Conservation (phyloP, 495 filamentous ascomycete species). For the Aspergillus campestris region DNA sequence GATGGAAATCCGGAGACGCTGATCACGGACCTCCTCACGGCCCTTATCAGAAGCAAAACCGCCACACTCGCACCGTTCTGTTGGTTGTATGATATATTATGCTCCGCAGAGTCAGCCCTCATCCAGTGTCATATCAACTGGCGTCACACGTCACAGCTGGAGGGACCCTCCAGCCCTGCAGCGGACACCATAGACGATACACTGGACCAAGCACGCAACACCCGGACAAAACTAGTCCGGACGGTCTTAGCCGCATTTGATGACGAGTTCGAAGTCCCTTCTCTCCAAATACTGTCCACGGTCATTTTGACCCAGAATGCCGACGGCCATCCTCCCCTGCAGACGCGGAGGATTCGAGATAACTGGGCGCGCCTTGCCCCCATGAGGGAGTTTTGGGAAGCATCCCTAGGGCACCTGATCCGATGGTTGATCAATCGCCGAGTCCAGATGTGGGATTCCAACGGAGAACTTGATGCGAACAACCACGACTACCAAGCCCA, state of each 20-base stretch:
- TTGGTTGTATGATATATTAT: slow-evolving; percentile 14
- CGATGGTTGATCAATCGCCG: slow-evolving; percentile 22
- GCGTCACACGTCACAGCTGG: slow-evolving; percentile 15
- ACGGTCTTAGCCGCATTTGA: slow-evolving; percentile 17
- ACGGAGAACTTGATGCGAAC: slow-evolving; percentile 19
- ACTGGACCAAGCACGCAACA: slow-evolving; percentile 11
- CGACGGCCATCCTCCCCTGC: slow-evolving; percentile 8
- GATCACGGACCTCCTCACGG: slow-evolving; percentile 14
- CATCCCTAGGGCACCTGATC: slow-evolving; percentile 10
- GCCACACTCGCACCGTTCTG: slow-evolving; percentile 13
- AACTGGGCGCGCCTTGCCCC: slow-evolving; percentile 10
- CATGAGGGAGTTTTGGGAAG: slow-evolving; percentile 9
- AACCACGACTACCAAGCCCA: slow-evolving; percentile 21
- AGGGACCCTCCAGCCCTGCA: slow-evolving; percentile 9
- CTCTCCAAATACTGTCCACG: slow-evolving; percentile 14
- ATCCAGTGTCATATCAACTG: slow-evolving; percentile 21
- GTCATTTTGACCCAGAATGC: slow-evolving; percentile 12
- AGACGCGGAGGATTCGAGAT: slow-evolving; percentile 17
- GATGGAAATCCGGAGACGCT: slow-evolving; percentile 11
- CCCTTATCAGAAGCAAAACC: slow-evolving; percentile 9
- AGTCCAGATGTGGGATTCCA: slow-evolving; percentile 22
- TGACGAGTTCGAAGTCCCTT: slow-evolving; percentile 13
- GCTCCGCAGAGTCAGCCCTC: slow-evolving; percentile 17
- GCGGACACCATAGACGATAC: slow-evolving; percentile 13
- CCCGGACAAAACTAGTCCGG: slow-evolving; percentile 10